Evolutionary conservation across 225 moss, liverwort and hornwort species (phyloP).

Genomic region (Pseudisothecium myosuroides): DNA sequence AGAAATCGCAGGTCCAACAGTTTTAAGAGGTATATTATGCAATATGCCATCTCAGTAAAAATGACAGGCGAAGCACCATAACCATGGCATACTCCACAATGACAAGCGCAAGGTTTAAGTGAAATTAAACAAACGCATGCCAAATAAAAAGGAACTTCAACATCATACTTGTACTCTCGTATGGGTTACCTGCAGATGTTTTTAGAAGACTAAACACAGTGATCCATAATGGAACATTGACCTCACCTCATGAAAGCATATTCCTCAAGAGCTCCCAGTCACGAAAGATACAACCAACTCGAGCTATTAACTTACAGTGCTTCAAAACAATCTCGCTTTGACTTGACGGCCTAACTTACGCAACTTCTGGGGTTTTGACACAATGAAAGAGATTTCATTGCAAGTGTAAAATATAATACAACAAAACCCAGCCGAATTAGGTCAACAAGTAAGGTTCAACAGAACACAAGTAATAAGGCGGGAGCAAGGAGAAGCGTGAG

Average conservation of each 20-base stretch:
- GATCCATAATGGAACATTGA: neutral
- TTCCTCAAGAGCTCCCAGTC: neutral
- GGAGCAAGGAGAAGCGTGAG: neutral
- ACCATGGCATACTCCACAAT: neutral
- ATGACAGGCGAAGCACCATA: neutral
- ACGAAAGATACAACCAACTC: neutral
- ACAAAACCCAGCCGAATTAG: neutral
- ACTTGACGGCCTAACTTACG: neutral
- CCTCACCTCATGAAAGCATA: neutral
- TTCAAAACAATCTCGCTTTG: neutral
- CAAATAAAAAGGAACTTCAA: neutral
- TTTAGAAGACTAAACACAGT: neutral
- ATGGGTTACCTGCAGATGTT: neutral
- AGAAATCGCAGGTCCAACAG: neutral
- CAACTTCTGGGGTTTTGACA: neutral
- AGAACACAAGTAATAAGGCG: neutral
- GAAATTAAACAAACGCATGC: neutral
- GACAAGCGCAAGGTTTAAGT: neutral
- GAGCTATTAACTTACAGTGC: neutral
- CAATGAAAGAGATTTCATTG: neutral
- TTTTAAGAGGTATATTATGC: neutral
- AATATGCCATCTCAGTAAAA: neutral
- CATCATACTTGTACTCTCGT: neutral
- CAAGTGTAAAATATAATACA: neutral
- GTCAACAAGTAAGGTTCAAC: too few species aligned